Percentiles rank a stretch among this genome's conserved stretches.
phyloP scores from a whole-genome alignment of 2,329 filamentous ascomycete species.

The Exophiala viscosa region DNA sequence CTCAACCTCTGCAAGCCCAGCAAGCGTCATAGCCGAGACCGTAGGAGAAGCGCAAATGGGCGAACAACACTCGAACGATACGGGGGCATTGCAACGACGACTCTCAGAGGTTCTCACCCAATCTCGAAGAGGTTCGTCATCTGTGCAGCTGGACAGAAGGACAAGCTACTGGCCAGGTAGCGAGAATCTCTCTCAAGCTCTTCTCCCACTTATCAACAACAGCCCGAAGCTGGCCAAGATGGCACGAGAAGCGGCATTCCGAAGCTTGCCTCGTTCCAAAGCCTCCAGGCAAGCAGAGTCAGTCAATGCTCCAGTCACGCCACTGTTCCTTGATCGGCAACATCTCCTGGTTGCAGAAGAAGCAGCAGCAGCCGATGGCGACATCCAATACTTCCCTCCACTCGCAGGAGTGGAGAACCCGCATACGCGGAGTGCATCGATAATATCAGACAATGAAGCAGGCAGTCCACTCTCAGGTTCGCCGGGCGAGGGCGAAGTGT shows the following conservation, averaged over 20 bases:
- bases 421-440: neutral
- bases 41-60: constrained; percentile 1
- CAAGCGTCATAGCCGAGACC: constrained; percentile 5
- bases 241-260: constrained; percentile 15
- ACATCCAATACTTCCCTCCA: constrained; percentile 25
- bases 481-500: neutral
- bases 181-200: constrained; percentile 4
- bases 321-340: constrained; percentile 3
- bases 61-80: constrained; percentile 12
- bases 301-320: neutral
- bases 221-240: constrained; percentile 18
- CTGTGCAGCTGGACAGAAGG: constrained; percentile 3
- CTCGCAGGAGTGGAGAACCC: constrained; percentile 3
- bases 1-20: constrained; percentile 9
- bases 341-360: neutral
- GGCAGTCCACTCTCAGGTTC: neutral
- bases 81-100: constrained; percentile 18
- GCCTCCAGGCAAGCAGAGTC: constrained; percentile 2
- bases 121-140: constrained; percentile 10
- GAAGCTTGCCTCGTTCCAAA: constrained; percentile 17
- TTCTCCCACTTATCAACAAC: neutral
- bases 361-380: neutral
- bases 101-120: constrained; percentile 16
- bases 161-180: constrained; percentile 5
- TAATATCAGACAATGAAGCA: neutral